These are phyloP conservation scores for Colletotrichum tanaceti DNA, from an alignment of 2,329 filamentous ascomycete genomes.

Conservation along the genomic window DNA sequence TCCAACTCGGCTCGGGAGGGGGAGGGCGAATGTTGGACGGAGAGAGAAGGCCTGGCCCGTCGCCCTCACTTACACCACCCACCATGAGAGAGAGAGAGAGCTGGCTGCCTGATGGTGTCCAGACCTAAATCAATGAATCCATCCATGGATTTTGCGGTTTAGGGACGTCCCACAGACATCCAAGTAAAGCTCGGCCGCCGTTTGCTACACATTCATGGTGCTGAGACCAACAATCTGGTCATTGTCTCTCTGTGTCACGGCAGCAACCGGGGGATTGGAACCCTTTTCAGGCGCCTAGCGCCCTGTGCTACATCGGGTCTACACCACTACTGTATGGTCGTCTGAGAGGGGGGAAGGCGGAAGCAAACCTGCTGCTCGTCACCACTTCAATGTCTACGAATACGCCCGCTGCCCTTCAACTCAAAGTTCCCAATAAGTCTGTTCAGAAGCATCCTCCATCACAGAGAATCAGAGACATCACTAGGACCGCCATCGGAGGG, in stretches of 20 bases:
- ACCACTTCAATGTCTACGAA: neutral
- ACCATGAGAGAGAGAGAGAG: neutral
- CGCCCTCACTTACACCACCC: slow-evolving; percentile 6
- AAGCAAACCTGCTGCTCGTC: neutral
- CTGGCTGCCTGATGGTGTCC: no score
- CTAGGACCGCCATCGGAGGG: slow-evolving; percentile 2
- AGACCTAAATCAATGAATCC: no score
- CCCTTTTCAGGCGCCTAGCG: slow-evolving; percentile 6
- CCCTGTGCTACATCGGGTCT: slow-evolving; percentile 11
- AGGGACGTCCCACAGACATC: no score
- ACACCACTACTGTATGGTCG: no score
- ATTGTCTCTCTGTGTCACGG: slow-evolving; percentile 3
- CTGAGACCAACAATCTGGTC: neutral
- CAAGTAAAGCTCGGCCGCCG: neutral
- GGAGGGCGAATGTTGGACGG: neutral
- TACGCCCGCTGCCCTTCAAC: neutral
- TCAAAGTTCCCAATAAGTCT: neutral
- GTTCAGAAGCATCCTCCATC: neutral
- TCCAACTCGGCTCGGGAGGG: neutral
- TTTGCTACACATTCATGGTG: neutral
- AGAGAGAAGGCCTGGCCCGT: slow-evolving; percentile 4
- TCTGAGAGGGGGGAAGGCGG: neutral
- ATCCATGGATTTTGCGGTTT: no score
- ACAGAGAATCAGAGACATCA: neutral
- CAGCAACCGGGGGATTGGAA: slow-evolving; percentile 10